A percentile compares a stretch with the other conserved stretches of the same genome.
Evolutionary conservation across 305 asterid genomes (phyloP).

Genomic region (Solanum hybrid): DNA sequence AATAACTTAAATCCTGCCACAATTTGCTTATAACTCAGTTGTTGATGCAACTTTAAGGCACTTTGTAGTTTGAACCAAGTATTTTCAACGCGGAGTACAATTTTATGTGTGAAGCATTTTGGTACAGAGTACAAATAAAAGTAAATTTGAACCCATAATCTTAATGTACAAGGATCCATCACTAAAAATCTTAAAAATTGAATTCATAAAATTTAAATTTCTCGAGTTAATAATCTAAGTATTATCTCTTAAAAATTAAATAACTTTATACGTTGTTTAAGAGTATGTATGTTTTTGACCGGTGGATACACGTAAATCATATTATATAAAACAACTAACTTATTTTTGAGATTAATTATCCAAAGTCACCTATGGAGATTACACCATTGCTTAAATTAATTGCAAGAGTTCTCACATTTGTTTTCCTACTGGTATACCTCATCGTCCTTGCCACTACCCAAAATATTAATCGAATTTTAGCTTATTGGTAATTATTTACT

Average conservation of each 20-base stretch:
- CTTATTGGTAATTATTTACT: not conserved
- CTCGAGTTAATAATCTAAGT: not conserved
- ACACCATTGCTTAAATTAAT: not conserved
- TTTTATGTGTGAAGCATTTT: not conserved
- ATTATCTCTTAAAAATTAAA: not conserved
- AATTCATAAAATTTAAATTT: not conserved
- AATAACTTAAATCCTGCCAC: not conserved
- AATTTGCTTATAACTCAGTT: not conserved
- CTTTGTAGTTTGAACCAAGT: not conserved
- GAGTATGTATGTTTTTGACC: not conserved
- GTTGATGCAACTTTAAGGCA: not conserved
- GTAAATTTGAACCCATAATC: not conserved
- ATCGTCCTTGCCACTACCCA: not conserved
- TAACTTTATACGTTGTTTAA: not conserved
- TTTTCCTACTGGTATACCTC: slow-evolving; percentile 9
- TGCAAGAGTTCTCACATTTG: slow-evolving; percentile 20
- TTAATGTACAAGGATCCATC: not conserved
- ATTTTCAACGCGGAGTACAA: not conserved
- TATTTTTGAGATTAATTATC: not conserved
- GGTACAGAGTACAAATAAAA: not conserved
- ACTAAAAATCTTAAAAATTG: not conserved
- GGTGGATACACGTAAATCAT: not conserved
- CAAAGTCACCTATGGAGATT: not conserved
- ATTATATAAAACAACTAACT: not conserved
- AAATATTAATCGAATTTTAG: not conserved